These are phyloP conservation scores for Perkinsus marinus DNA, from an alignment of 169 alveolate genomes.

Conservation along the genomic window DNA sequence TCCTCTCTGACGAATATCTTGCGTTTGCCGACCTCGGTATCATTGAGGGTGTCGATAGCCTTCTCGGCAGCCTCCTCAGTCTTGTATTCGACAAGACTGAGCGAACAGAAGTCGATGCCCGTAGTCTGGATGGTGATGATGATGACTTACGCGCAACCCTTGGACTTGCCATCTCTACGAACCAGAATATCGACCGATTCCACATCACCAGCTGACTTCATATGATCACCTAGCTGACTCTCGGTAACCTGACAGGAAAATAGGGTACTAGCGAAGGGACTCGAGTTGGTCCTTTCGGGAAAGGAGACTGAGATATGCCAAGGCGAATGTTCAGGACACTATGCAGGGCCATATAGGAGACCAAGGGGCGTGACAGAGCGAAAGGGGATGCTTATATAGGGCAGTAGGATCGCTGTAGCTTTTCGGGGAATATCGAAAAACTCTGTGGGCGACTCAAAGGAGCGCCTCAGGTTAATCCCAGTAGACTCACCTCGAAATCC, in stretches of 20 bases:
- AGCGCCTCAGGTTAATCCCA: background rate
- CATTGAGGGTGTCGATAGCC: conserved; percentile 33
- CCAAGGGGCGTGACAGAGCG: background rate
- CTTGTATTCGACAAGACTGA: conserved; percentile 26
- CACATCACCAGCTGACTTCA: background rate
- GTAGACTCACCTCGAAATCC: background rate
- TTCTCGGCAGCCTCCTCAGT: conserved; percentile 21
- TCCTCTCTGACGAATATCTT: conserved; percentile 32
- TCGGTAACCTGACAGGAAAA: background rate
- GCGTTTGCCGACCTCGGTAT: conserved; percentile 28
- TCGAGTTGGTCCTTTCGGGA: background rate
- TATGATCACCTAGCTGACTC: background rate
- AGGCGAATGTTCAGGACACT: background rate
- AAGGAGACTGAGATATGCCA: background rate
- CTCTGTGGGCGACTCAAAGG: background rate
- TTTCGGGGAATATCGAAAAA: too few species aligned
- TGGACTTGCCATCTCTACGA: background rate
- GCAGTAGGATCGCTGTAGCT: background rate
- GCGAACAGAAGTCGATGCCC: conserved; percentile 2
- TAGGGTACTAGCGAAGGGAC: background rate
- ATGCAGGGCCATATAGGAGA: background rate
- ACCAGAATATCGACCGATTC: background rate
- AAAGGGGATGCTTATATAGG: too few species aligned
- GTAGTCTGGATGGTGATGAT: background rate
- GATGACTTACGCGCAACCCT: background rate